phyloP scores from a whole-genome alignment of 2,329 filamentous ascomycete genomes.

The Ceratocystiopsis brevicomis region DNA sequence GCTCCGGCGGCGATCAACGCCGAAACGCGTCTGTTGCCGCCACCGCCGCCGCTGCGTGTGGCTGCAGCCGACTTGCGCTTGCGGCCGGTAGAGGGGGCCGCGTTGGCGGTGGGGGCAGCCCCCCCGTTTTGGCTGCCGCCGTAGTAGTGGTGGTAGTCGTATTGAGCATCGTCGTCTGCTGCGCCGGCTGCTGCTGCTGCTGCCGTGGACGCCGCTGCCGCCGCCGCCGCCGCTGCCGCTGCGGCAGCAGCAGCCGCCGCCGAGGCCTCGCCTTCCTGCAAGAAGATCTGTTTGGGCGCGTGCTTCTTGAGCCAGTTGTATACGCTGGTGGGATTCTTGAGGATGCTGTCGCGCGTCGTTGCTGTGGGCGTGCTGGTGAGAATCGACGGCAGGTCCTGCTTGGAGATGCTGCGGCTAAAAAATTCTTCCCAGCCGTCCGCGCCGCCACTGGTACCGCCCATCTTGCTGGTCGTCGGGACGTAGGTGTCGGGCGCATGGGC shows the following conservation, averaged over 20 bases:
- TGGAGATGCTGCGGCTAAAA: slow-evolving; percentile 17
- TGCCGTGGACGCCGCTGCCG: slow-evolving; percentile 6
- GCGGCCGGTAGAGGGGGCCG: not conserved
- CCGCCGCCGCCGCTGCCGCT: slow-evolving; percentile 15
- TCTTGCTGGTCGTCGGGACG: slow-evolving; percentile 3
- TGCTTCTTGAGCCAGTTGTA: slow-evolving; percentile 89
- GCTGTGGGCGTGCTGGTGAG: slow-evolving; percentile 16
- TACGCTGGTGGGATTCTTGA: slow-evolving; percentile 73
- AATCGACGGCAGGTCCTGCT: slow-evolving; percentile 16
- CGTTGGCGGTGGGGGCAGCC: not conserved
- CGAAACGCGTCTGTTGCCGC: not conserved
- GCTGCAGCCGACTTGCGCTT: slow-evolving; percentile 2
- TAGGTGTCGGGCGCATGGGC: slow-evolving; percentile 16
- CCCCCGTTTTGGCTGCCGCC: slow-evolving; percentile 9
- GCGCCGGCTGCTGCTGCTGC: slow-evolving; percentile 10
- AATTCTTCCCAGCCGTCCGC: slow-evolving; percentile 17
- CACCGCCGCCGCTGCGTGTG: not conserved
- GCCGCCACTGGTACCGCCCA: slow-evolving; percentile 1
- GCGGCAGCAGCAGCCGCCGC: slow-evolving; percentile 5
- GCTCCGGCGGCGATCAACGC: slow-evolving; percentile 9
- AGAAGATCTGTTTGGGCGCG: slow-evolving; percentile 57
- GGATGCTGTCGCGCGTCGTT: slow-evolving; percentile 30
- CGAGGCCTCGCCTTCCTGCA: slow-evolving; percentile 49
- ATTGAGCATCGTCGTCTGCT: slow-evolving; percentile 21
- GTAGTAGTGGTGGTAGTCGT: slow-evolving; percentile 13